Percentiles rank a stretch among this genome's conserved stretches.
Evolutionary conservation across 495 filamentous ascomycete genomes (phyloP).

Genomic region (Geopyxis carbonaria): DNA sequence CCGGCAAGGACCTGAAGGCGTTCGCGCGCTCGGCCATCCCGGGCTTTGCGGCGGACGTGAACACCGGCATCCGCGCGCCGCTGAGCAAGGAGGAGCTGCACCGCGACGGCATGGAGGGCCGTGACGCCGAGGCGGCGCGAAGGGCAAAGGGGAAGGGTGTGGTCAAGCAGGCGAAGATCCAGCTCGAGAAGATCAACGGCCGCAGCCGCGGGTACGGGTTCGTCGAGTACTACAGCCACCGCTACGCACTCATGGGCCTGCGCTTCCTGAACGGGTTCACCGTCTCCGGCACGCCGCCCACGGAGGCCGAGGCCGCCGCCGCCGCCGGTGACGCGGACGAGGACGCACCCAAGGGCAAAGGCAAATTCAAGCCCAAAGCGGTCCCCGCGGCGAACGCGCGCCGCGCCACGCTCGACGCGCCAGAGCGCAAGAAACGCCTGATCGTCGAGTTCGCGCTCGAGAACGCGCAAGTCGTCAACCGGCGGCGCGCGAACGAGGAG

Average conservation of each 20-base stretch:
- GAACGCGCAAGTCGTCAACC: conserved; percentile 79
- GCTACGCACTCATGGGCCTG: conserved; percentile 87
- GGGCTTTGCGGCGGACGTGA: conserved; percentile 82
- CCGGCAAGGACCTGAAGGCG: conserved; percentile 76
- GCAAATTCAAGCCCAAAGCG: conserved; percentile 22
- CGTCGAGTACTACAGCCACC: conserved; percentile 88
- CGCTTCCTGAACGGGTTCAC: conserved; percentile 81
- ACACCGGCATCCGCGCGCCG: conserved; percentile 47
- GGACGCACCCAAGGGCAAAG: conserved; percentile 17
- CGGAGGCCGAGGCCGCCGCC: conserved; percentile 4
- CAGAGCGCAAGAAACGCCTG: conserved; percentile 54
- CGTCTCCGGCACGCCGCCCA: conserved; percentile 30
- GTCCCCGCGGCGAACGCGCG: background rate
- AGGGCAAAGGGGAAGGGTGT: conserved; percentile 78
- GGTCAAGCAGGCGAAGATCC: conserved; percentile 86
- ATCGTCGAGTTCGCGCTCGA: conserved; percentile 98
- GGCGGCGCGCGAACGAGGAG: conserved; percentile 54
- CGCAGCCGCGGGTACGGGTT: conserved; percentile 89
- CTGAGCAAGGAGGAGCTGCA: conserved; percentile 74
- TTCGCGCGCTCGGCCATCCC: conserved; percentile 80
- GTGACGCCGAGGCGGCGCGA: conserved; percentile 53
- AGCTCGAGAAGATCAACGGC: conserved; percentile 67
- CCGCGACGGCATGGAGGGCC: conserved; percentile 63
- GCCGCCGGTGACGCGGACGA: conserved; percentile 3
- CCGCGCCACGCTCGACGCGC: conserved; percentile 1